These are phyloP conservation scores for Aureobasidium zeae DNA, from an alignment of 2,329 filamentous ascomycete species.

Conservation along the genomic window DNA sequence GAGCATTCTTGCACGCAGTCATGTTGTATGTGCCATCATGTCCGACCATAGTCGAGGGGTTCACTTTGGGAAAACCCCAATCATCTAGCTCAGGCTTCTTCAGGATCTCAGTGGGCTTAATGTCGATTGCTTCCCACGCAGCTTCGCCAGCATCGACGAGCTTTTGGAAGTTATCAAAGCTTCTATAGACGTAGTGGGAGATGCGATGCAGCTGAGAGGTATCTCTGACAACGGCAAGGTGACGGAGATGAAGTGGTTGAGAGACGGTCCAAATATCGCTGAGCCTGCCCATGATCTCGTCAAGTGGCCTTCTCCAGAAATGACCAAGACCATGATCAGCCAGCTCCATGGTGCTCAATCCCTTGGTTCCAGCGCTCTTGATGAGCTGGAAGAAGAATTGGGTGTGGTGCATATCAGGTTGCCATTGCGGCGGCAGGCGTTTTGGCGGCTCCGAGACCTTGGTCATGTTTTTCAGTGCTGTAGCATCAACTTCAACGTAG, in stretches of 20 bases:
- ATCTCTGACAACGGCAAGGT: conserved; percentile 48
- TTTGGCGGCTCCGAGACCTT: conserved; percentile 9
- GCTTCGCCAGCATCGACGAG: conserved; percentile 43
- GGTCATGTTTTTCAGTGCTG: conserved; percentile 1
- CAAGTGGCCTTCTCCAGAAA: conserved; percentile 47
- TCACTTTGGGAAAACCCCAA: conserved; percentile 39
- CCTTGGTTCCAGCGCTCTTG: conserved; percentile 37
- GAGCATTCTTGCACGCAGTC: conserved; percentile 27
- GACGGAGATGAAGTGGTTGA: conserved; percentile 50
- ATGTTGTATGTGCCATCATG: conserved; percentile 37
- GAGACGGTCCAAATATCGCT: conserved; percentile 48
- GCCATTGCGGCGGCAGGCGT: conserved; percentile 45
- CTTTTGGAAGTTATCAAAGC: conserved; percentile 43
- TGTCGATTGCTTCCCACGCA: conserved; percentile 42
- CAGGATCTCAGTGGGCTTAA: conserved; percentile 18
- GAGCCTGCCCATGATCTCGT: conserved; percentile 43
- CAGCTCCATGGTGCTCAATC: conserved; percentile 41
- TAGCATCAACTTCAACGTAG: conserved; percentile 22
- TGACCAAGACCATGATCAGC: conserved; percentile 33
- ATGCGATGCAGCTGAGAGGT: conserved; percentile 39
- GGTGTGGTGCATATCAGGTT: conserved; percentile 41
- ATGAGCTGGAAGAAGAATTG: conserved; percentile 47
- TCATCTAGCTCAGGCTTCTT: conserved; percentile 31
- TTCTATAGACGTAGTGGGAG: conserved; percentile 48
- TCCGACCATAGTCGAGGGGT: conserved; percentile 28